phyloP scores from a whole-genome alignment of 225 moss, liverwort and hornwort genomes.

The Anthoceros angustus region DNA sequence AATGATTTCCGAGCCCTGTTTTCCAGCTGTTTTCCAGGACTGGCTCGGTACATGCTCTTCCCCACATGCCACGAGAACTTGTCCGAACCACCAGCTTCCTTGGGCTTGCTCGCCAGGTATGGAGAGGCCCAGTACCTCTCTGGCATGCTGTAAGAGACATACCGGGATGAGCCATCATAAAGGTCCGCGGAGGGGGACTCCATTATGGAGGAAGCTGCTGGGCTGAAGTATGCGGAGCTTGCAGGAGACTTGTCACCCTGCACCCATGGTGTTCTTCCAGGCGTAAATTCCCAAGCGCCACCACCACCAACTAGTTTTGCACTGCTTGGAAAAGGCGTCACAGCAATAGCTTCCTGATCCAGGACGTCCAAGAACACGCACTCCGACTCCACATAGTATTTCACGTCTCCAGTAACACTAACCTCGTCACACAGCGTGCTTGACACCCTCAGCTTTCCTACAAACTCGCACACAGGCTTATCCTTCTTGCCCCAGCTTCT shows the following conservation, averaged over 20 bases:
- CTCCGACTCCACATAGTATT: slow-evolving; percentile 26
- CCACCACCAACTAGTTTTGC: not conserved
- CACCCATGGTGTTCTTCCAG: not conserved
- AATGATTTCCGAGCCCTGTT: not conserved
- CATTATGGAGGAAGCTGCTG: slow-evolving; percentile 13
- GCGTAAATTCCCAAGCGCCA: not conserved
- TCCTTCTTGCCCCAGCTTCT: slow-evolving; percentile 35
- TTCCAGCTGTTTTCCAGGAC: slow-evolving; percentile 8
- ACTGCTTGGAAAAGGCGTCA: slow-evolving; percentile 16
- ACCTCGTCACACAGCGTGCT: slow-evolving; percentile 16
- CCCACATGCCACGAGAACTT: slow-evolving; percentile 9
- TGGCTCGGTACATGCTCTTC: slow-evolving; percentile 11
- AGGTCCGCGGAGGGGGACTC: slow-evolving; percentile 9
- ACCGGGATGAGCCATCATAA: slow-evolving; percentile 8
- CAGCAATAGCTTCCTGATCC: slow-evolving; percentile 19
- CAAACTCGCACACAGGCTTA: slow-evolving; percentile 29
- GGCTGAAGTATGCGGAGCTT: slow-evolving; percentile 21
- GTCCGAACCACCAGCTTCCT: not conserved
- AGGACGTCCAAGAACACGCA: slow-evolving; percentile 27
- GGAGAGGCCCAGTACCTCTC: slow-evolving; percentile 4
- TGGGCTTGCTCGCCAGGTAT: not conserved
- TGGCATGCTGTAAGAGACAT: slow-evolving; percentile 10
- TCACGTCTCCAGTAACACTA: slow-evolving; percentile 15
- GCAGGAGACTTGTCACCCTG: slow-evolving; percentile 19
- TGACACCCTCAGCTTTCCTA: slow-evolving; percentile 29